Evolutionary conservation across 2,329 filamentous ascomycete genomes (phyloP).

Genomic region (Pestalotiopsis sp.): DNA sequence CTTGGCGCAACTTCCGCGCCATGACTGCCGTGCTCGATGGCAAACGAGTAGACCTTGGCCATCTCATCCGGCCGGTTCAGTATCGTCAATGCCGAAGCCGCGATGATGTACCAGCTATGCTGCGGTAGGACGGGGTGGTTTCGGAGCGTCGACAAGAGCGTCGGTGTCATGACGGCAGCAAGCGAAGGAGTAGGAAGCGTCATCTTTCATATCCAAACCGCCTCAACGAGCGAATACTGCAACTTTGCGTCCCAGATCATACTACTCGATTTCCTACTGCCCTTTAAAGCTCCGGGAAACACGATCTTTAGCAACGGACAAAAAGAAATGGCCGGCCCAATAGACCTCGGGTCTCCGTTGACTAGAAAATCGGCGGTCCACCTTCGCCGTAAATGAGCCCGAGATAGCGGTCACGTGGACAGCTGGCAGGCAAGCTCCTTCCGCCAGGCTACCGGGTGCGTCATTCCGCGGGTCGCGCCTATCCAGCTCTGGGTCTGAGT

Average conservation of each 20-base stretch:
- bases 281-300: not conserved
- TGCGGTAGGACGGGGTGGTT: conserved; percentile 40
- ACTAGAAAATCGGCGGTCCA: not conserved
- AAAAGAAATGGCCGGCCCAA: not conserved
- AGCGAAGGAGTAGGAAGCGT: not conserved
- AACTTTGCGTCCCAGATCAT: not conserved
- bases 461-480: not conserved
- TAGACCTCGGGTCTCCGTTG: not conserved
- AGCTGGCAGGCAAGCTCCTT: not conserved
- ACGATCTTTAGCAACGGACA: not conserved
- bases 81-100: conserved; percentile 43
- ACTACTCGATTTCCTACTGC: not conserved
- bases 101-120: conserved; percentile 50
- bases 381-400: conserved; percentile 1
- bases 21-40: conserved; percentile 32
- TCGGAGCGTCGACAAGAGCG: conserved; percentile 41
- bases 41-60: conserved; percentile 41
- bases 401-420: conserved; percentile 6
- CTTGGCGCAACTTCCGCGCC: conserved; percentile 22
- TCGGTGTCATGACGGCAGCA: conserved; percentile 36
- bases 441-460: not conserved
- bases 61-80: conserved; percentile 52
- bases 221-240: not conserved
- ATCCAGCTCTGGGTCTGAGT: too few species aligned
- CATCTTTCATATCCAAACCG: not conserved